Conservation (phyloP, 1,284 basidiomycete genomes). For the Ustilago sp. region DNA sequence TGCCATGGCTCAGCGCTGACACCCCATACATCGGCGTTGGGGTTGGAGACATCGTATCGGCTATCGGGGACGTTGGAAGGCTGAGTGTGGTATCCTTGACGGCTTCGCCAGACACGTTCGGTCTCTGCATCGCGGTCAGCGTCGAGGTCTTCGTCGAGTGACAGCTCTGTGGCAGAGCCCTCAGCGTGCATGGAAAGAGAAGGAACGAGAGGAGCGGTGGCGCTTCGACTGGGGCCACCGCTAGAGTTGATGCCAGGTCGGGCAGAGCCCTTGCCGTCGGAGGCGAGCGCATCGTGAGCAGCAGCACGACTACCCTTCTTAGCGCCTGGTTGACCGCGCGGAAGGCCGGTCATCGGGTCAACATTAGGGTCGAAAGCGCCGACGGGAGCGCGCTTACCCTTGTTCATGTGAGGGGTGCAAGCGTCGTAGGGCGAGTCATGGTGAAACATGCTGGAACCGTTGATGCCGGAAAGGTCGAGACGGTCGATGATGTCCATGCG, state of each 20-base stretch:
- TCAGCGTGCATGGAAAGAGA: slow-evolving; percentile 47
- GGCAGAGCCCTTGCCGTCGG: slow-evolving; percentile 31
- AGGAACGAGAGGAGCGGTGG: slow-evolving; percentile 41
- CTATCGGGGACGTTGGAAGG: slow-evolving; percentile 48
- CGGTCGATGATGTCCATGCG: slow-evolving; percentile 68
- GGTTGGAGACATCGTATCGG: slow-evolving; percentile 55
- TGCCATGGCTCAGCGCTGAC: slow-evolving; percentile 67
- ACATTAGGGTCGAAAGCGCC: slow-evolving; percentile 64
- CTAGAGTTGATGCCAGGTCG: slow-evolving; percentile 34
- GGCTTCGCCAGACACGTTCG: slow-evolving; percentile 45
- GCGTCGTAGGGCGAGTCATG: slow-evolving; percentile 69
- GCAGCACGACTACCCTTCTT: slow-evolving; percentile 14
- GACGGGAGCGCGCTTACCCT: slow-evolving; percentile 59
- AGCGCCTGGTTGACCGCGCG: slow-evolving; percentile 29
- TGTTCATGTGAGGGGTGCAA: slow-evolving; percentile 65
- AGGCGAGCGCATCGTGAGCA: neutral
- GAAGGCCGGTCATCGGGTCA: slow-evolving; percentile 64
- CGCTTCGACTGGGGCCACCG: slow-evolving; percentile 34
- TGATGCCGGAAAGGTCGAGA: slow-evolving; percentile 64
- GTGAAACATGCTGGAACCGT: slow-evolving; percentile 66
- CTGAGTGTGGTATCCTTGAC: slow-evolving; percentile 51
- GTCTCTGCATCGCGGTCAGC: slow-evolving; percentile 48
- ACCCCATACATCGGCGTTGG: slow-evolving; percentile 67
- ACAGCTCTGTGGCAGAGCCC: slow-evolving; percentile 34
- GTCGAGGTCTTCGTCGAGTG: slow-evolving; percentile 42